Conservation (phyloP, 495 filamentous ascomycete genomes). For the Neurospora sp. region DNA sequence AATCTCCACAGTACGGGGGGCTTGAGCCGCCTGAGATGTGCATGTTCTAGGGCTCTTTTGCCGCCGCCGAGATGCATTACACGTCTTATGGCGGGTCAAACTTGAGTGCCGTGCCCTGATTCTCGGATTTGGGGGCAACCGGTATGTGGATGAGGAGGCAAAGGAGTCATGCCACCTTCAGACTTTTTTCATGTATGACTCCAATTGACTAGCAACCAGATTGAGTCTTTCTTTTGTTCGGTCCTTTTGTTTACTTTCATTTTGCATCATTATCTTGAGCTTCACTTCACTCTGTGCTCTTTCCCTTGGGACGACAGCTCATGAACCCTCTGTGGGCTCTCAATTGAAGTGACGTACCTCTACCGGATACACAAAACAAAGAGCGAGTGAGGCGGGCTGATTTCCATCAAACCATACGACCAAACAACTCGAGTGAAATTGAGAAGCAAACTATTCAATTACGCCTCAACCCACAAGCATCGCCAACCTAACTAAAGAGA, state of each 20-base stretch:
- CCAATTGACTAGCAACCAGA: background rate
- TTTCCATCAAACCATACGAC: background rate
- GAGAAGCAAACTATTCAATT: background rate
- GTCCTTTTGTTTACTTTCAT: background rate
- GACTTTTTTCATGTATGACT: background rate
- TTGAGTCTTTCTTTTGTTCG: background rate
- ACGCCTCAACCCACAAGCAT: background rate
- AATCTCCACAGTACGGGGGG: background rate
- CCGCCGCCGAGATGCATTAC: background rate
- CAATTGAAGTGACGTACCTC: background rate
- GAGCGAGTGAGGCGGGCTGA: background rate
- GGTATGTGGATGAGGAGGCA: background rate
- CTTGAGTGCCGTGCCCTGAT: background rate
- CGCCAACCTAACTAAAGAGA: background rate
- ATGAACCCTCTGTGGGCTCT: background rate
- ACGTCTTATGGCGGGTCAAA: background rate
- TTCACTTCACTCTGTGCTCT: background rate
- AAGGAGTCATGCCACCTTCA: slow-evolving; percentile 3
- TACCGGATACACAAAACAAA: background rate
- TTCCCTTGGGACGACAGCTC: background rate
- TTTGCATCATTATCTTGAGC: background rate
- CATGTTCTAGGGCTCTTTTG: background rate
- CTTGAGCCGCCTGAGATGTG: background rate
- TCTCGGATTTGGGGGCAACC: background rate
- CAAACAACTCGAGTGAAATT: no score